Percentiles rank a stretch among this genome's conserved stretches.
Conservation (phyloP, 176 grass and related monocot species). For the Aegilops bicornis region DNA sequence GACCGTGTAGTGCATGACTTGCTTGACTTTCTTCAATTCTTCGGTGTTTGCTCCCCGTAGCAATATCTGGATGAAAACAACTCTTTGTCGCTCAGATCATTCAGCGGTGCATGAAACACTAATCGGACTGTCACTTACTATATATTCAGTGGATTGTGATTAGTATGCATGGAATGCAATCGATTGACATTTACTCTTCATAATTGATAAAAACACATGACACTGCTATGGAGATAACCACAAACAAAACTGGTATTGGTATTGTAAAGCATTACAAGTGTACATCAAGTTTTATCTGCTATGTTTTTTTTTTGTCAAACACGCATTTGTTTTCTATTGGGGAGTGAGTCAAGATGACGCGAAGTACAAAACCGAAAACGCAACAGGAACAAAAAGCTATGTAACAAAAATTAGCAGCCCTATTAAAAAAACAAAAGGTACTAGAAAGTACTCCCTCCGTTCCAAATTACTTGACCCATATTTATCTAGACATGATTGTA, state of each 20-base stretch:
- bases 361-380: neutral
- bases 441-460: neutral
- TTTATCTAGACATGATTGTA: too few relatives aligned
- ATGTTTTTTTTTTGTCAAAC: neutral
- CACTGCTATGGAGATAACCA: neutral
- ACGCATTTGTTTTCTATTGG: neutral
- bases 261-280: constrained; percentile 1
- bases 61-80: constrained; percentile 69
- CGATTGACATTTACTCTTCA: neutral
- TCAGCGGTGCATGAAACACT: constrained; percentile 14
- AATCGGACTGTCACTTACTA: neutral
- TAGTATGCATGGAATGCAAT: neutral
- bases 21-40: constrained; percentile 88
- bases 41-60: constrained; percentile 65
- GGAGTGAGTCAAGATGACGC: neutral
- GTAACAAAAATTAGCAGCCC: neutral
- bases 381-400: neutral
- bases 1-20: constrained; percentile 73
- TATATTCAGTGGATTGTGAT: constrained; percentile 10
- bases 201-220: neutral
- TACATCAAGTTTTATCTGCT: neutral
- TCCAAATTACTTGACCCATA: too few relatives aligned
- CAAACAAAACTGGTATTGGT: neutral
- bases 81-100: constrained; percentile 12
- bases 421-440: neutral